Evolutionary conservation across 129 eudicot genomes (phyloP).

Genomic region (Flaveria ramosissima): DNA sequence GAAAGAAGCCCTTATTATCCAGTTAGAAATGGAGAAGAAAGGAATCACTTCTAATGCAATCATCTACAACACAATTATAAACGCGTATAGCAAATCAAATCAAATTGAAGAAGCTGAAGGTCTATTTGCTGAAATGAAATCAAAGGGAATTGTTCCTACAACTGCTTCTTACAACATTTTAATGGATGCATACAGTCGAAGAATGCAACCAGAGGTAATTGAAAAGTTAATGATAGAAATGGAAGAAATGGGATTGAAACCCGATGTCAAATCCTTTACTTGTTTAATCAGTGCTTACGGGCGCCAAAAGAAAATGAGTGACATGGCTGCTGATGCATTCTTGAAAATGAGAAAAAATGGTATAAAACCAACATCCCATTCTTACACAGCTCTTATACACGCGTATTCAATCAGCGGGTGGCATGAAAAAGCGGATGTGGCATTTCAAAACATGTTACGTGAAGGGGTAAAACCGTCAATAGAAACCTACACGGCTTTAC

Average conservation of each 20-base stretch:
- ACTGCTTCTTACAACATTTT: constrained; percentile 74
- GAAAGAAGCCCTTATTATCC: constrained; percentile 87
- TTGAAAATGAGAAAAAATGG: constrained; percentile 78
- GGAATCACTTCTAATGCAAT: constrained; percentile 77
- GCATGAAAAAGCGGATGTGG: constrained; percentile 81
- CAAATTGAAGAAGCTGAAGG: constrained; percentile 95
- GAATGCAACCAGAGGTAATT: constrained; percentile 84
- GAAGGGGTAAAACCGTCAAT: constrained; percentile 76
- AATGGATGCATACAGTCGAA: constrained; percentile 86
- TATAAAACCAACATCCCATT: constrained; percentile 78
- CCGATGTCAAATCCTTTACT: constrained; percentile 79
- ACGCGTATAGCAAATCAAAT: constrained; percentile 75
- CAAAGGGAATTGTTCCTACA: constrained; percentile 66
- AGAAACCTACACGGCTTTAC: constrained; percentile 85
- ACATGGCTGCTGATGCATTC: constrained; percentile 88
- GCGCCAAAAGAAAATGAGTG: constrained; percentile 78
- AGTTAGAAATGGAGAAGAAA: constrained; percentile 86
- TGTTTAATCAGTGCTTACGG: constrained; percentile 88
- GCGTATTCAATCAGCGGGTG: constrained; percentile 80
- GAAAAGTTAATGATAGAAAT: constrained; percentile 79
- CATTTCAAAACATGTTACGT: constrained; percentile 74
- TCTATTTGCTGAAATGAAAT: constrained; percentile 81
- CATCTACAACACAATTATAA: constrained; percentile 82
- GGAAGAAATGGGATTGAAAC: constrained; percentile 61
- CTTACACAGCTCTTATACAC: constrained; percentile 86